Conservation (phyloP, 2,329 filamentous ascomycete genomes). For the Rhinocladiella similis region DNA sequence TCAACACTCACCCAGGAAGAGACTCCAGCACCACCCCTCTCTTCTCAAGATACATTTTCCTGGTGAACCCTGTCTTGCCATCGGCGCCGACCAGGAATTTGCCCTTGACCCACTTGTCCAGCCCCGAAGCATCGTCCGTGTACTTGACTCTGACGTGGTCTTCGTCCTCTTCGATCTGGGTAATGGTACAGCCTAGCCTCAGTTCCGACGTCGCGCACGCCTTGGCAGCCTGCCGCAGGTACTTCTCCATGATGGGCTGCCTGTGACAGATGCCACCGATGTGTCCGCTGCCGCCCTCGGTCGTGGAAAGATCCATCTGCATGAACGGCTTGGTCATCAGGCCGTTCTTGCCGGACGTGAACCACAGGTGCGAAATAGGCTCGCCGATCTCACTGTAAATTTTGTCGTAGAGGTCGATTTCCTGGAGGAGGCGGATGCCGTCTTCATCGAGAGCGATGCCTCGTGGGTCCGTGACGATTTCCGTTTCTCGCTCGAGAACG, state of each 20-base stretch:
- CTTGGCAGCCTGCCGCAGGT: conserved; percentile 21
- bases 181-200: conserved; percentile 24
- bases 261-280: conserved; percentile 35
- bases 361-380: conserved; percentile 27
- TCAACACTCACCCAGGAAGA: conserved; percentile 11
- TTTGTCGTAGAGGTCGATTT: conserved; percentile 32
- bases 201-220: conserved; percentile 19
- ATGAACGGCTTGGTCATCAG: conserved; percentile 30
- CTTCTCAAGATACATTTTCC: conserved; percentile 49
- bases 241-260: conserved; percentile 33
- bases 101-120: conserved; percentile 21
- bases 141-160: conserved; percentile 27
- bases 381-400: conserved; percentile 33
- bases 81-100: conserved; percentile 47
- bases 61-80: conserved; percentile 49
- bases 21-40: conserved; percentile 41
- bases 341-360: conserved; percentile 30
- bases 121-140: conserved; percentile 17
- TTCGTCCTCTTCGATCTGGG: conserved; percentile 12
- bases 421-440: conserved; percentile 35
- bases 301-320: conserved; percentile 30
- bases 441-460: conserved; percentile 38
- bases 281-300: conserved; percentile 34
- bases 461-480: conserved; percentile 36
- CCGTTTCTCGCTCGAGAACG: conserved; percentile 33